phyloP scores from a whole-genome alignment of 2,329 filamentous ascomycete species.

The Paraconiothyrium sp. region DNA sequence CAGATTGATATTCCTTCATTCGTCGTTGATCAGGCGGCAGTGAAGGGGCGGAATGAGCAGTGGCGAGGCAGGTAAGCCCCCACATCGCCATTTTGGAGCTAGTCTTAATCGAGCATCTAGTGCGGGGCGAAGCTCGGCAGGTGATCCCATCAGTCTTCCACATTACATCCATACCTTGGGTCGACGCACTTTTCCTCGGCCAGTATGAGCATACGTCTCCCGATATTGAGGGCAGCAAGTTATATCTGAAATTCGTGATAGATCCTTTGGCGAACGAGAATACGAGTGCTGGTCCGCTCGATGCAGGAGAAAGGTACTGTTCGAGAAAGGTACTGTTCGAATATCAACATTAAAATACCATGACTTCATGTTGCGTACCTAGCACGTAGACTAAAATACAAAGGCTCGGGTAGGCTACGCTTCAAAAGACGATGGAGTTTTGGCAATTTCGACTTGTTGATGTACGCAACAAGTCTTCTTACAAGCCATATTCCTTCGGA shows the following conservation, averaged over 20 bases:
- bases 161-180: neutral
- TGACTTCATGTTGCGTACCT: too few species aligned
- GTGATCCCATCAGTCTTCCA: neutral
- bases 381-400: neutral
- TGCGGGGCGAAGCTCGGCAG: constrained; percentile 2
- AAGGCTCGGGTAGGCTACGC: neutral
- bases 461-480: neutral
- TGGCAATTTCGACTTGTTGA: neutral
- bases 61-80: neutral
- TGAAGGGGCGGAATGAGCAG: neutral
- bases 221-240: too few species aligned
- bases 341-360: too few species aligned
- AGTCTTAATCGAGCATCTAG: neutral
- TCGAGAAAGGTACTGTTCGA: too few species aligned
- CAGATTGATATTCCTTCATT: neutral
- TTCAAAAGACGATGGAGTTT: neutral
- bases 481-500: constrained; percentile 5
- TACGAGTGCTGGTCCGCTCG: too few species aligned
- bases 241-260: too few species aligned
- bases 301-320: too few species aligned
- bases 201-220: too few species aligned
- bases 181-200: too few species aligned
- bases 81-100: neutral
- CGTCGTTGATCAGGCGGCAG: constrained; percentile 3
- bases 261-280: too few species aligned